Evolutionary conservation across 192 early-diverging fungal genomes (phyloP), one percentile per base, ranked within the genome.

Genomic region (Chytriomyces sp.): DNA sequence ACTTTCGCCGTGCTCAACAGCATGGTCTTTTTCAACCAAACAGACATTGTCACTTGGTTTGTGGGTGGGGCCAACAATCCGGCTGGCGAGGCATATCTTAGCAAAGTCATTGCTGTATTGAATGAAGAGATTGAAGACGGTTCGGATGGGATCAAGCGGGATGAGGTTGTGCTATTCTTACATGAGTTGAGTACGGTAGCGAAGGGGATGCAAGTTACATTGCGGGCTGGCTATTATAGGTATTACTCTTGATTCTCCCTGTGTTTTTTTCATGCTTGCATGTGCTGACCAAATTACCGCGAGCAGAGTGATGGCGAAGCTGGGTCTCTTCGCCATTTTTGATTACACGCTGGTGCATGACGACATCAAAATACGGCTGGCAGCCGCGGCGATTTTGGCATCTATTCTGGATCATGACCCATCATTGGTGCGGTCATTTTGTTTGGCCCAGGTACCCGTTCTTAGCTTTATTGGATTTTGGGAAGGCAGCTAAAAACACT

Each of bases 321-420:
- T 90, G 57, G 95, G 95, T 4, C 72, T 96, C 10, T 94, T 96
- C 74, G 76, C 84, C 58, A 75, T 94, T 17, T 85, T 98, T 53
- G 89, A 92, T 57, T 79, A 82, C 69, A 87, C 89, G 1, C 74
- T 97, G 39, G 81, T 73, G 10, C 81, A 90, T 41, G 54, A 76
- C 4, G 84, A 91, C 59, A 59, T 78, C 30, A 63, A 76, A 7
- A 78, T 94, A 17, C 88, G 87, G 64, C 79, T 81, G 36, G 88
- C 89, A 19, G 87, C 86, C 55, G 78, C 89, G 14, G 89, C 93
- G 25, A 87, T 96, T 40, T 78, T 95, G 52, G 72, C 85, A 26
- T 79, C 86, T 3, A 80, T 95, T 3, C 75, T 94, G 56, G 93
- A 96, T 36, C 89, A 93, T 62, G 92, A 98, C 64, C 85, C 93